Evolutionary conservation across 352 stramenopile genomes (phyloP), one percentile per base, ranked within the genome.

Genomic region (Globisporangium viniferum): DNA sequence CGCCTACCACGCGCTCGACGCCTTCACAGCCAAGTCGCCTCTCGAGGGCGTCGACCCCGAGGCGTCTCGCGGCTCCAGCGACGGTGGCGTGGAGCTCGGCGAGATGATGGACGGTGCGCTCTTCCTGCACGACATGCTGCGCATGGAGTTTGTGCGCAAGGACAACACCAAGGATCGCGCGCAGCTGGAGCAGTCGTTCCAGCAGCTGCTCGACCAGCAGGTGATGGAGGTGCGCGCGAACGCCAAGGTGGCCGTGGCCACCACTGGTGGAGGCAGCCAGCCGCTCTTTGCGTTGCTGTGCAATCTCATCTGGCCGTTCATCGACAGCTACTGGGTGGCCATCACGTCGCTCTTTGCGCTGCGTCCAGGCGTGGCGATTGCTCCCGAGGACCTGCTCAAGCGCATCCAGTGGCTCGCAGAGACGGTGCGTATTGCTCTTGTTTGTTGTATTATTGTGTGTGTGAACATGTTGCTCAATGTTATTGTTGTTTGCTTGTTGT

Each of bases 271-370:
- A 14, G 63, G 64, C 31, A 65, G 70, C 5, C 72, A 82, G 18
- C 70, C 77, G 14, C 78, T 91, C 66, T 74, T 92, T 18, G 83
- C 84, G 41, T 69, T 95, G 66, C 68, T 95, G 54, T 91, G 83
- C 69, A 91, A 77, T 29, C 73, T 93, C 24, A 70, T 91, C n/a
- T 94, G 86, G 88, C 88, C 88, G n/a, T 95, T 94, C 59, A 88
- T 95, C 64, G 88, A 95, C 66, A 91, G 82, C 73, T 94, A 94
- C 76, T 94, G 84, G 84, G 86, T 94, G 27, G 82, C 84, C 10
- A 75, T 94, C 66, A 86, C 78, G 55, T 92, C 84, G 76, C 71
- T 94, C 31, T 85, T 92, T 36, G 86, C 82, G 10, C 68, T 94
- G 48, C 84, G 86, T 18, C 77, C 81, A 0, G 68, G 71, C 0